Evolutionary conservation across 2,329 filamentous ascomycete species (phyloP).

Genomic region (Aspergillus candidus): DNA sequence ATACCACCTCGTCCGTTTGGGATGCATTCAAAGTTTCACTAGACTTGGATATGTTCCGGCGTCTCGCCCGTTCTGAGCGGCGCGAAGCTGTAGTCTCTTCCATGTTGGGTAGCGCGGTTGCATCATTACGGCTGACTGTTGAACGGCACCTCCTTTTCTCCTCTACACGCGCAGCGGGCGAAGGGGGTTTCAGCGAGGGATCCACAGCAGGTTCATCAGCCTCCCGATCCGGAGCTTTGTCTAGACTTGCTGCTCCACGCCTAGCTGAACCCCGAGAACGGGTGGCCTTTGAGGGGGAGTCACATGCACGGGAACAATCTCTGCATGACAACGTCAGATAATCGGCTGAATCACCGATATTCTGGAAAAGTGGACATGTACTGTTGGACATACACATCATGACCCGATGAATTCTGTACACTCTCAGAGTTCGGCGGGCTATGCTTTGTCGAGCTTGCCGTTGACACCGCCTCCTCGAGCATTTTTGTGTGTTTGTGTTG

Average conservation of each 20-base stretch:
- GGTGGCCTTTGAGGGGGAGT: conserved; percentile 5
- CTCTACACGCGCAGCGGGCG: conserved; percentile 1
- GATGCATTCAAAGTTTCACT: not conserved
- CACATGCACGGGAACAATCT: conserved; percentile 10
- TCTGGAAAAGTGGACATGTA: conserved; percentile 2
- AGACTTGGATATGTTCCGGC: not conserved
- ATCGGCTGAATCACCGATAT: conserved; percentile 16
- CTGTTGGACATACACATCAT: conserved; percentile 14
- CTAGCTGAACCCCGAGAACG: conserved; percentile 9
- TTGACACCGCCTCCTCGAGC: conserved; percentile 23
- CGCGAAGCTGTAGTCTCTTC: not conserved
- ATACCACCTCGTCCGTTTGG: no score
- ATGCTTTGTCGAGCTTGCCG: conserved; percentile 9
- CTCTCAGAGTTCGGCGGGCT: conserved; percentile 10
- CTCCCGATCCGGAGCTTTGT: conserved; percentile 9
- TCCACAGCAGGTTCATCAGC: not conserved
- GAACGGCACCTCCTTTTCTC: conserved; percentile 21
- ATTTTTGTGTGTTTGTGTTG: conserved; percentile 25
- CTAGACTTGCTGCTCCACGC: conserved; percentile 3
- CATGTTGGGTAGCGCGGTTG: not conserved
- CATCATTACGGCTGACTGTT: conserved; percentile 12
- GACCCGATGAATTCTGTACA: conserved; percentile 5
- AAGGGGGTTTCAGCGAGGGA: not conserved
- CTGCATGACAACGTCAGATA: conserved; percentile 18
- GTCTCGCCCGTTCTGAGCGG: conserved; percentile 1